A percentile compares a stretch with the other conserved stretches of the same genome.
These are phyloP conservation scores for Solioccasus polychromus DNA, from an alignment of 768 basidiomycete species.

Conservation along the genomic window DNA sequence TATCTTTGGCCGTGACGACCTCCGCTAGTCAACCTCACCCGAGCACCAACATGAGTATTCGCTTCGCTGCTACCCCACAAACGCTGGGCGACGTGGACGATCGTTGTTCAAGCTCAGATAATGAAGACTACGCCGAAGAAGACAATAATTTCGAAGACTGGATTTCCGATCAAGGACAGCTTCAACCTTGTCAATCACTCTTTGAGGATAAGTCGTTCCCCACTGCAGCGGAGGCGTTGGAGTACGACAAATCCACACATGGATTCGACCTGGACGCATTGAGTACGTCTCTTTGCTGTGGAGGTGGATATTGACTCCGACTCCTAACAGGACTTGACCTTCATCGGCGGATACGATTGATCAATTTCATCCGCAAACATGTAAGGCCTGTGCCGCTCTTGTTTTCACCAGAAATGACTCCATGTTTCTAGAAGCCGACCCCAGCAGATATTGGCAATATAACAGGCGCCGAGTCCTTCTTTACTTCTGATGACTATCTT, in stretches of 20 bases:
- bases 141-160: conserved; percentile 80
- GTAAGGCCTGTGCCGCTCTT: conserved; percentile 33
- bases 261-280: conserved; percentile 63
- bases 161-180: conserved; percentile 62
- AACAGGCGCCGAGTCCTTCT: conserved; percentile 58
- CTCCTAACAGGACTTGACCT: conserved; percentile 62
- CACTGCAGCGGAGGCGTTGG: conserved; percentile 56
- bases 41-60: conserved; percentile 27
- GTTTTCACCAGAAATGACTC: neutral
- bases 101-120: conserved; percentile 22
- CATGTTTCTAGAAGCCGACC: conserved; percentile 47
- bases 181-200: conserved; percentile 61
- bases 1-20: neutral
- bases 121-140: conserved; percentile 29
- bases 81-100: conserved; percentile 10
- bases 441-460: conserved; percentile 44
- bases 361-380: conserved; percentile 84
- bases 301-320: neutral
- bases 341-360: conserved; percentile 73
- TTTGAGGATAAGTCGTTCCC: conserved; percentile 67
- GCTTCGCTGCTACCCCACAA: conserved; percentile 18
- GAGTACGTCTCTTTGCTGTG: conserved; percentile 41
- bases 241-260: conserved; percentile 57
- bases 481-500: conserved; percentile 76
- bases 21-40: neutral